Conservation (phyloP, 2,329 filamentous ascomycete species). For the Alternaria sp. region DNA sequence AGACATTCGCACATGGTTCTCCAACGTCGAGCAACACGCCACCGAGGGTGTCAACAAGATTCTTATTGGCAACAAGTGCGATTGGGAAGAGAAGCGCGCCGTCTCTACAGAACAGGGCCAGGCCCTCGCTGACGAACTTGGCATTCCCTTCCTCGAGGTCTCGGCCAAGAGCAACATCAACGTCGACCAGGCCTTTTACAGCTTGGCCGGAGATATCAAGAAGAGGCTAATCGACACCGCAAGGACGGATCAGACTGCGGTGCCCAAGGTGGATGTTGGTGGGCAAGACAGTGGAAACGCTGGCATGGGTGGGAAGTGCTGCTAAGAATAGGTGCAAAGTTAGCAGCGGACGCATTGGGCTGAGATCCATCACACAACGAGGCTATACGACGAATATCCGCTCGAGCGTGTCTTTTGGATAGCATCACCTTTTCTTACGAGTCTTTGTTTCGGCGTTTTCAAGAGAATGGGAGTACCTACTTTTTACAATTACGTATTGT, state of each 20-base stretch:
- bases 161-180: constrained; percentile 99
- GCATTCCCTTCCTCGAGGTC: constrained; percentile 98
- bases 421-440: constrained; percentile 14
- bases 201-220: constrained; percentile 95
- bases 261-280: constrained; percentile 46
- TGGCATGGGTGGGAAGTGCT: constrained; percentile 52
- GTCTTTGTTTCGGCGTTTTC: constrained; percentile 12
- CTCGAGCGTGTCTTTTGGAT: constrained; percentile 13
- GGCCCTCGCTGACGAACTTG: constrained; percentile 91
- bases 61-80: constrained; percentile 99
- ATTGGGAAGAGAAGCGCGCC: constrained; percentile 99
- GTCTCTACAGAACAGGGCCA: constrained; percentile 94
- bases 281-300: constrained; percentile 38
- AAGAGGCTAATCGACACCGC: constrained; percentile 94
- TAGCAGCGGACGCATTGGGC: neutral
- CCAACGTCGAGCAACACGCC: constrained; percentile 97
- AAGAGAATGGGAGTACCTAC: constrained; percentile 16
- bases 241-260: constrained; percentile 68
- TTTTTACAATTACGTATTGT: constrained; percentile 19
- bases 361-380: constrained; percentile 11
- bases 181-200: constrained; percentile 98
- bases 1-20: constrained; percentile 99
- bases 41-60: constrained; percentile 99
- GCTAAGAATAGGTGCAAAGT: constrained; percentile 27
- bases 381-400: constrained; percentile 9